Conservation (phyloP, 1,284 basidiomycete species). For the Moesziomyces globuligerus region DNA sequence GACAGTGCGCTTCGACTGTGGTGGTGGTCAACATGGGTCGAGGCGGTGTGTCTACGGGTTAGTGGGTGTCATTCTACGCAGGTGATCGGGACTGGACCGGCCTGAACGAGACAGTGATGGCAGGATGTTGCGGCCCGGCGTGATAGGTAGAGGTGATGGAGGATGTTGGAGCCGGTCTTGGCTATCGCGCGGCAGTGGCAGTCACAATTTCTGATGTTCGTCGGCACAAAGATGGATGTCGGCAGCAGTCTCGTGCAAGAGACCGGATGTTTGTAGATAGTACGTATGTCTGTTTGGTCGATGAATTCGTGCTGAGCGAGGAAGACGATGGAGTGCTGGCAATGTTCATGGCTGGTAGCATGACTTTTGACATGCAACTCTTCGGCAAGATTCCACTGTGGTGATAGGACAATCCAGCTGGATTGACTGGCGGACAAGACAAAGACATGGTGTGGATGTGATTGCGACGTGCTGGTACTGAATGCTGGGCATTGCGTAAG, state of each 20-base stretch:
- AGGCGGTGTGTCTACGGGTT: conserved; percentile 3
- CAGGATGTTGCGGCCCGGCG: not conserved
- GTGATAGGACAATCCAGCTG: not conserved
- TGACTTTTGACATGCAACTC: not conserved
- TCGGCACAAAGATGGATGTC: too few species aligned
- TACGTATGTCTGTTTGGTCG: too few species aligned
- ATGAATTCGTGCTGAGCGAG: too few species aligned
- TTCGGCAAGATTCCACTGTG: not conserved
- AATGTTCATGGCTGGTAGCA: too few species aligned
- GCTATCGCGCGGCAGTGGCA: too few species aligned
- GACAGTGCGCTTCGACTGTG: conserved; percentile 68
- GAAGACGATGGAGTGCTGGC: too few species aligned
- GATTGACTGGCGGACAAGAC: not conserved
- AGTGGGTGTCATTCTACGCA: conserved; percentile 5
- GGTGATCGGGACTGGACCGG: not conserved
- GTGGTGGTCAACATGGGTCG: conserved; percentile 5
- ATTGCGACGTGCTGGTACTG: not conserved
- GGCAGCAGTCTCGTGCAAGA: too few species aligned
- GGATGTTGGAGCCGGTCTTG: not conserved
- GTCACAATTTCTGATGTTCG: too few species aligned
- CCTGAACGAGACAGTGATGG: conserved; percentile 7
- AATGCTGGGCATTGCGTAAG: too few species aligned
- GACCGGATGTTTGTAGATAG: too few species aligned
- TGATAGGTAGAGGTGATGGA: not conserved
- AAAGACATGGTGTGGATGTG: not conserved